Base-by-base conservation (phyloP, 805 yeast genomes). In the Metschnikowia continentalis region DNA sequence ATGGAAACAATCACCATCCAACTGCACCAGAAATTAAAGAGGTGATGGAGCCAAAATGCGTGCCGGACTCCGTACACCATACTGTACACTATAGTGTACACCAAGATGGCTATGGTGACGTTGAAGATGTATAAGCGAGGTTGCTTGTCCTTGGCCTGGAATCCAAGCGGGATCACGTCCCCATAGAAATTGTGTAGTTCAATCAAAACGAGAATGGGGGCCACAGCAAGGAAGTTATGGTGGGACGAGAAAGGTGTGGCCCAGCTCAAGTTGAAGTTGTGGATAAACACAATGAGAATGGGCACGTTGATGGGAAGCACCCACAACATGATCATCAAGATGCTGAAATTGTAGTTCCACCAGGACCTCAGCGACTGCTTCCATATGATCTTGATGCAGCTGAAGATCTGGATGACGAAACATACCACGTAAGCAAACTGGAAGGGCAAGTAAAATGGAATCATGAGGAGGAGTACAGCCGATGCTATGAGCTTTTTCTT, bases 191-290 rank as follows among this genome's bases (percentile, higher is more conserved):
- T 75, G 60, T 84, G 77, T 43, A 75, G 68, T 57, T 82, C 85
- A 41, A 80, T 78, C 37, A 88, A 61, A 8, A 83, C 53, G 7
- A 90, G 74, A 1, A 87, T 81, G 0, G 97, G 96, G 13, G 85
- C 69, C 22, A 90, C 79, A 0, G 96, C 86, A 48, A 90, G 66
- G 39, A 88, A 72, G 61, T 89, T 90, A 64, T 91, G 96, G 64
- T 90, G 96, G 0, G 96, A 86, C 5, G 88, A 80, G 61, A 90
- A 90, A 15, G 96, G 90, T 0, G 94, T 87, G 49, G 76, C 79
- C 96, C 96, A 88, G 57, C 77, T 80, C 17, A 89, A 76, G 1
- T 86, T 77, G 52, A 90, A 72, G 61, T 90, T 88, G 61, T 88
- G 96, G 33, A 88, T 70, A 74, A 90, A 90, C 1, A 90, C 96